Conservation (phyloP, 495 filamentous ascomycete genomes). For the Aspergillus olivimuriae region DNA sequence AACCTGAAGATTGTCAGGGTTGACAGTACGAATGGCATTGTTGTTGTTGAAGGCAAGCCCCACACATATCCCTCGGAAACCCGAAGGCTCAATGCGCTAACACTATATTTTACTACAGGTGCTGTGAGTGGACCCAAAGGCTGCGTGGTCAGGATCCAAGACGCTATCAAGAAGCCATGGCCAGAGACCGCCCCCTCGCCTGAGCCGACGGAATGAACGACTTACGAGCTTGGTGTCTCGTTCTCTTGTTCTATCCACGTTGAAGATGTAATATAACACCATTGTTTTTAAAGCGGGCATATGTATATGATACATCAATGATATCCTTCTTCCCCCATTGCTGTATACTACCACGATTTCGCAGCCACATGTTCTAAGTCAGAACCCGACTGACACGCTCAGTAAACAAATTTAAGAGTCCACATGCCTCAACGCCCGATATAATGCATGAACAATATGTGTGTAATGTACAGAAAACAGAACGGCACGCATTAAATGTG, state of each 20-base stretch:
- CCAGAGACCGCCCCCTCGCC: slow-evolving; percentile 46
- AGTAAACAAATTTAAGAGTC: neutral
- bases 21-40: slow-evolving; percentile 74
- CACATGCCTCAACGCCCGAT: neutral
- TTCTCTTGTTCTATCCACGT: slow-evolving; percentile 10
- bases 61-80: too few species aligned
- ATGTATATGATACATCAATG: slow-evolving; percentile 44
- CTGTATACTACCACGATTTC: neutral
- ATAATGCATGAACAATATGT: neutral
- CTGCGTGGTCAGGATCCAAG: slow-evolving; percentile 74
- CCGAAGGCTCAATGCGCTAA: too few species aligned
- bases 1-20: slow-evolving; percentile 85
- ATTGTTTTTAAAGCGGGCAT: slow-evolving; percentile 39
- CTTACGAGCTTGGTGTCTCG: neutral
- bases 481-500: neutral
- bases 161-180: slow-evolving; percentile 88
- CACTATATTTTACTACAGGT: slow-evolving; percentile 45
- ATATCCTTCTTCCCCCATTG: slow-evolving; percentile 31
- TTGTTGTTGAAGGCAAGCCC: slow-evolving; percentile 72
- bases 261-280: slow-evolving; percentile 39
- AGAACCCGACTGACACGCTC: neutral
- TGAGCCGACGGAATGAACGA: slow-evolving; percentile 33
- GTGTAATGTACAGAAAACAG: too few species aligned
- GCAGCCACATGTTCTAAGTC: neutral
- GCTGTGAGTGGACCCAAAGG: slow-evolving; percentile 80